Evolutionary conservation across 257 asterid species (phyloP), one percentile per base, ranked within the genome.

Genomic region (Marsdenia floribunda): DNA sequence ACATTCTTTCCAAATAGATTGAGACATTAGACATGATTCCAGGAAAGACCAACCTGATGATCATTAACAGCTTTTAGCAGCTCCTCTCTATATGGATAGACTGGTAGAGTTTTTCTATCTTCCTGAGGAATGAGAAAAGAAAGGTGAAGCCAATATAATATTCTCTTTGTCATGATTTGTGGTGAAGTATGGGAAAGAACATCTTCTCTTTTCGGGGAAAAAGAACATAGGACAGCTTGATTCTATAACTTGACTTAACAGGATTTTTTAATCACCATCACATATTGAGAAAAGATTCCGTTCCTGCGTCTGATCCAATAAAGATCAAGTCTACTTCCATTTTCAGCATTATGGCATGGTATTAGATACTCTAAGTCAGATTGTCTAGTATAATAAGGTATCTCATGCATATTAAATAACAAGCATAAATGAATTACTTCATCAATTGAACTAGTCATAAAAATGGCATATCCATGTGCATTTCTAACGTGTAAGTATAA

Each of bases 31-130:
- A 64, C 12, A 24, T 38, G 12, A 79, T 46, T 52, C 40, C 22
- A 76, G 53, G 71, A 16, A 76, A 38, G 66, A 70, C 80, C 61
- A 76, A 90, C 95, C 97, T 93, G 97, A 74, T 93, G 93, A 75
- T 91, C 90, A 44, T 81, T 66, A 71, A 93, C 46, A 67, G 98
- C 97, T 83, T 86, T 83, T 50, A 91, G 96, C 86, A 93, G 84
- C 73, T 85, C 87, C 7, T 93, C 98, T 78, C 91, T 84, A 66
- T 90, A 91, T 16, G 89, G 91, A 82, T 86, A 93, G 70, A 93
- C 79, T 35, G 98, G 98, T 68, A 93, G 85, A 14, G 96, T 90
- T 81, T 91, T 91, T 71, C 97, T 90, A n/a, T 91, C 98, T 40
- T 50, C 86, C 96, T 92, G 91, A 84, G 74, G 74, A 75, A 78